Evolutionary conservation across 768 basidiomycete species (phyloP), one percentile per base, ranked within the genome.

Genomic region (Tulasnella sp.): DNA sequence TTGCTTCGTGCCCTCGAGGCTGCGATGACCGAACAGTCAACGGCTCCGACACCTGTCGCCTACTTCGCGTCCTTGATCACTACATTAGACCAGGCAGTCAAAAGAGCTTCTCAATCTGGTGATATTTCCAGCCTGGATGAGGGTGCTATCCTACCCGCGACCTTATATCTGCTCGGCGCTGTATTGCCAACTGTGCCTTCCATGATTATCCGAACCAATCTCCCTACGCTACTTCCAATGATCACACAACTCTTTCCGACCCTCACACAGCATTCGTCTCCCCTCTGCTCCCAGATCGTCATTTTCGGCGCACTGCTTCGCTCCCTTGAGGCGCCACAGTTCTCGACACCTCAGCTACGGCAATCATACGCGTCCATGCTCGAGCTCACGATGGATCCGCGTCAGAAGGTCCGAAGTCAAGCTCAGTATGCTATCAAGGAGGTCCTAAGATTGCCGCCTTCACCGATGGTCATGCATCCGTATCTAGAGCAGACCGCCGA

Each of bases 31-130:
- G 86, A 89, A 65, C 83, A 85, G 65, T 74, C 73, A 62, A 76
- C 83, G 7, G 82, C 85, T 54, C 71, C 73, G 42, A 78, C 85
- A 7, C 78, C 93, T 5, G 92, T 91, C 1, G 94, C 96, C 29
- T 98, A 97, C 74, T 96, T 93, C 71, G 89, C 92, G n/a, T 85
- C 87, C 2, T 76, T 94, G 60, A 74, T 90, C 50, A 91, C 90
- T 11, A 86, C 88, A 7, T 77, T 94, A 29, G 86, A 90, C 66
- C 81, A 84, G 60, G 82, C 84, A 10, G 70, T 91, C 24, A 81
- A 56, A 34, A 66, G 65, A 82, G 72, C 83, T 77, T 68, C 56
- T 69, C 67, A 65, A 70, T 75, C 59, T 71, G 71, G 65, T 61
- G 63, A 67, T 17, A 65, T 69, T 2, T 65, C 71, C 30, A 63